These are phyloP conservation scores for Golubevia sp. DNA, from an alignment of 1,284 basidiomycete genomes.

Conservation along the genomic window DNA sequence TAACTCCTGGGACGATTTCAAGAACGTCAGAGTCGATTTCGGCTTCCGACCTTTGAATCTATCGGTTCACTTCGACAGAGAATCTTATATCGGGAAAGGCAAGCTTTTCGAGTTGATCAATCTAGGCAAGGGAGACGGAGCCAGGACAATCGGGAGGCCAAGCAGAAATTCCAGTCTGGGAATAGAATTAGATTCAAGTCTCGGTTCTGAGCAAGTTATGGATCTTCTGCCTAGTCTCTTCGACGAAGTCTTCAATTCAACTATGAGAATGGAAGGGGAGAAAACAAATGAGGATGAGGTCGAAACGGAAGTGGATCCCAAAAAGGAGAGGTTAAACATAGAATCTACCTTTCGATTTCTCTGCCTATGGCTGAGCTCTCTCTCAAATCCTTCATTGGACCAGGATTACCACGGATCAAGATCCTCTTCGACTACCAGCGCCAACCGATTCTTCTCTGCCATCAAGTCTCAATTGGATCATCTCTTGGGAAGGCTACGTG, in stretches of 20 bases:
- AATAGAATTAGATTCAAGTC: not conserved
- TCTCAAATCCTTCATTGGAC: too few species aligned
- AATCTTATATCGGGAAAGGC: constrained; percentile 18
- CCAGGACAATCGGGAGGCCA: not conserved
- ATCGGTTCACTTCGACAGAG: constrained; percentile 16
- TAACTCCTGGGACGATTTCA: constrained; percentile 13
- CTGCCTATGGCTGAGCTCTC: too few species aligned
- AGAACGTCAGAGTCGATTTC: constrained; percentile 40
- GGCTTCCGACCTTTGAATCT: constrained; percentile 26
- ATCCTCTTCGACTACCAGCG: too few species aligned
- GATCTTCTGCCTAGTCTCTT: constrained; percentile 7
- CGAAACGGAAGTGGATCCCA: constrained; percentile 19
- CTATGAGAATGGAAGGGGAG: not conserved
- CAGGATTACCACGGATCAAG: too few species aligned
- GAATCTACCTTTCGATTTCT: too few species aligned
- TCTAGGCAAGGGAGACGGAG: not conserved
- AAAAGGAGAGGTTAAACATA: too few species aligned
- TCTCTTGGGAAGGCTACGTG: too few species aligned
- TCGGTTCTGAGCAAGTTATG: not conserved
- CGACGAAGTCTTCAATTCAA: constrained; percentile 9
- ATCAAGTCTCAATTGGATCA: too few species aligned
- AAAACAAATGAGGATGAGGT: not conserved
- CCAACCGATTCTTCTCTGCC: too few species aligned
- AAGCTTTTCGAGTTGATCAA: constrained; percentile 23
- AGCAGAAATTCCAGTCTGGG: not conserved